phyloP scores from a whole-genome alignment of 2,329 filamentous ascomycete genomes.

The Colletotrichum spinosum region DNA sequence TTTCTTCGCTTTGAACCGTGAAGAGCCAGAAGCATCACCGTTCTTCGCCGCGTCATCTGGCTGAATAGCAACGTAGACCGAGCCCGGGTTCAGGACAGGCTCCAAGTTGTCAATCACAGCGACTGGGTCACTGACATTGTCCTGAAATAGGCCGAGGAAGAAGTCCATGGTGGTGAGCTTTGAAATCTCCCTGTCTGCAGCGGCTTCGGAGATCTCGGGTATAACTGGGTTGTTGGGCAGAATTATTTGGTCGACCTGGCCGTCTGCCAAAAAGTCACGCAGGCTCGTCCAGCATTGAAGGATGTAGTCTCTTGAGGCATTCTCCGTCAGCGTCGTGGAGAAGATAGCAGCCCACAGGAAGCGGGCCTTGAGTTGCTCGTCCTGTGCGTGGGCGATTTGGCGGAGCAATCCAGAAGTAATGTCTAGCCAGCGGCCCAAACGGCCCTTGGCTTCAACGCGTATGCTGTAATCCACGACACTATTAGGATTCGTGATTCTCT shows the following conservation, averaged over 20 bases:
- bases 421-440: slow-evolving; percentile 64
- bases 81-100: slow-evolving; percentile 83
- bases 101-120: slow-evolving; percentile 92
- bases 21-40: slow-evolving; percentile 33
- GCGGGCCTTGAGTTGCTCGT: slow-evolving; percentile 59
- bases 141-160: slow-evolving; percentile 89
- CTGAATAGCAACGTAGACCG: slow-evolving; percentile 56
- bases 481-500: slow-evolving; percentile 67
- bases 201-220: slow-evolving; percentile 84
- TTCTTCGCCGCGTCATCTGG: slow-evolving; percentile 35
- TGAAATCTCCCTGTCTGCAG: slow-evolving; percentile 90
- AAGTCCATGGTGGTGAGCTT: slow-evolving; percentile 97
- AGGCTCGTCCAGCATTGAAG: slow-evolving; percentile 70
- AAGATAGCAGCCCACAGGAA: slow-evolving; percentile 70
- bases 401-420: slow-evolving; percentile 60
- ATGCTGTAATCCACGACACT: slow-evolving; percentile 63
- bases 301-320: slow-evolving; percentile 66
- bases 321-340: slow-evolving; percentile 62
- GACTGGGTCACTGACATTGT: slow-evolving; percentile 83
- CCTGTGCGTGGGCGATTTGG: slow-evolving; percentile 46
- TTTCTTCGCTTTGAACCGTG: slow-evolving; percentile 37
- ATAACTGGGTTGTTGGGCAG: slow-evolving; percentile 90
- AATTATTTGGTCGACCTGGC: slow-evolving; percentile 59
- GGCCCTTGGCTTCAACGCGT: slow-evolving; percentile 60
- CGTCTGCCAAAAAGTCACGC: slow-evolving; percentile 60